Conservation (phyloP, 208 protist species). For the Leishmania tropica region DNA sequence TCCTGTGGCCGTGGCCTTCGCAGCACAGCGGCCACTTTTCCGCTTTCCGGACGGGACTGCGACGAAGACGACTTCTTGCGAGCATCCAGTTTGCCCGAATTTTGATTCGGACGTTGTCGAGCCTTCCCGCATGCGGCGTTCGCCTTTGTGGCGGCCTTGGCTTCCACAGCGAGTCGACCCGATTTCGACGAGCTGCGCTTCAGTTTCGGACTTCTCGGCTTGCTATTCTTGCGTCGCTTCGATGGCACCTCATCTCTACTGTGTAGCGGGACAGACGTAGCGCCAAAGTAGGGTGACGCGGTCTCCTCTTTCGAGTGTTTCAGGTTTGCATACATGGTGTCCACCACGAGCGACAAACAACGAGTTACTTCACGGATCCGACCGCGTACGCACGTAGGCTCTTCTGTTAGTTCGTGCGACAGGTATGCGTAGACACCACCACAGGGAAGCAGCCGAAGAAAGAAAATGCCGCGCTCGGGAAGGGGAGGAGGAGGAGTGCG, state of each 20-base stretch:
- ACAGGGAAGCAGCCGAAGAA: background rate
- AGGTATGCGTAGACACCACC: background rate
- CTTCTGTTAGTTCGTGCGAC: background rate
- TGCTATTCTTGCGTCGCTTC: background rate
- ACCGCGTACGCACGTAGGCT: background rate
- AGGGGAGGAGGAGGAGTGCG: background rate
- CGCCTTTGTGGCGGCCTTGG: background rate
- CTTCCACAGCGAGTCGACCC: background rate
- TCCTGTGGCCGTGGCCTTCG: background rate
- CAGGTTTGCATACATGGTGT: background rate
- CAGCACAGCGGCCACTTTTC: background rate
- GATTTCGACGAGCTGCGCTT: background rate
- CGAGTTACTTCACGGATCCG: background rate
- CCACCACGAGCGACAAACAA: background rate
- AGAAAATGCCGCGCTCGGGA: background rate
- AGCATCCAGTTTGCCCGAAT: background rate
- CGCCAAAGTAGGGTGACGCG: background rate
- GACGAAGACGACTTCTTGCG: background rate
- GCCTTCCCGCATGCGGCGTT: background rate
- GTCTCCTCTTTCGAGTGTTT: background rate
- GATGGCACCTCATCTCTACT: background rate
- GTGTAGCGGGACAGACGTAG: background rate
- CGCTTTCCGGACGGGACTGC: background rate
- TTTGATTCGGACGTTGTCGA: background rate
- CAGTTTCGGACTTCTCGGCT: background rate